A percentile compares a stretch with the other conserved stretches of the same genome.
Conservation (phyloP, 495 filamentous ascomycete genomes). For the Evansstolkia leycettana region DNA sequence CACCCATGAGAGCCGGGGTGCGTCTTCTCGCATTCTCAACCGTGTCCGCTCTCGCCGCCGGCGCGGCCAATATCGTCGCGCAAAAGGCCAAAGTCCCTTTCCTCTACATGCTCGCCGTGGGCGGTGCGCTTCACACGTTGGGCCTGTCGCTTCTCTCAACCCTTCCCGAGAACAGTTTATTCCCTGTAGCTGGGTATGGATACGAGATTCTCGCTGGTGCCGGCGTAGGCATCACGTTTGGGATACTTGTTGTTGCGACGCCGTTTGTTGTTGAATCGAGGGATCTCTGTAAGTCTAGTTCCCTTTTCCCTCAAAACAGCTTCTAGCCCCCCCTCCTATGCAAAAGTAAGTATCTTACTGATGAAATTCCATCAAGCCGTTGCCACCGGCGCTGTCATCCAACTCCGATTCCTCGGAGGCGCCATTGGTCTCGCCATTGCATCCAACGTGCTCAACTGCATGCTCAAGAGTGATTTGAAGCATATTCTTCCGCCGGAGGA, state of each 20-base stretch:
- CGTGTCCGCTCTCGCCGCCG: slow-evolving; percentile 36
- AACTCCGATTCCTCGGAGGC: slow-evolving; percentile 46
- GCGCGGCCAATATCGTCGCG: slow-evolving; percentile 31
- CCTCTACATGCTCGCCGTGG: slow-evolving; percentile 34
- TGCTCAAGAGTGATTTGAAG: slow-evolving; percentile 10
- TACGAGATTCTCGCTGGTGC: slow-evolving; percentile 37
- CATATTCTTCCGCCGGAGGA: slow-evolving; percentile 9
- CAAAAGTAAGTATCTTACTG: neutral
- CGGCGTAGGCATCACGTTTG: slow-evolving; percentile 38
- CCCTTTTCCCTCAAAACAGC: neutral
- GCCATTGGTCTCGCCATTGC: slow-evolving; percentile 36
- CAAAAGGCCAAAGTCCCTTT: slow-evolving; percentile 35
- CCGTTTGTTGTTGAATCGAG: slow-evolving; percentile 33
- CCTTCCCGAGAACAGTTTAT: slow-evolving; percentile 11
- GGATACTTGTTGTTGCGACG: slow-evolving; percentile 36
- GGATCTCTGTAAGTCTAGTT: slow-evolving; percentile 29
- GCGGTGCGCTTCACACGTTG: slow-evolving; percentile 28
- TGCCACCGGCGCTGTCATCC: slow-evolving; percentile 41
- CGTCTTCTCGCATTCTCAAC: slow-evolving; percentile 42
- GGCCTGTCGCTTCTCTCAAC: slow-evolving; percentile 25
- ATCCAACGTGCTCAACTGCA: slow-evolving; percentile 22
- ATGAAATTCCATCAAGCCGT: slow-evolving; percentile 24
- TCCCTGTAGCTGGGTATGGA: slow-evolving; percentile 15
- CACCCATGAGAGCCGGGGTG: slow-evolving; percentile 37
- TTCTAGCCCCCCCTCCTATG: too few species aligned